Evolutionary conservation across 2,329 filamentous ascomycete genomes (phyloP).

Genomic region (Fusarium globosum): DNA sequence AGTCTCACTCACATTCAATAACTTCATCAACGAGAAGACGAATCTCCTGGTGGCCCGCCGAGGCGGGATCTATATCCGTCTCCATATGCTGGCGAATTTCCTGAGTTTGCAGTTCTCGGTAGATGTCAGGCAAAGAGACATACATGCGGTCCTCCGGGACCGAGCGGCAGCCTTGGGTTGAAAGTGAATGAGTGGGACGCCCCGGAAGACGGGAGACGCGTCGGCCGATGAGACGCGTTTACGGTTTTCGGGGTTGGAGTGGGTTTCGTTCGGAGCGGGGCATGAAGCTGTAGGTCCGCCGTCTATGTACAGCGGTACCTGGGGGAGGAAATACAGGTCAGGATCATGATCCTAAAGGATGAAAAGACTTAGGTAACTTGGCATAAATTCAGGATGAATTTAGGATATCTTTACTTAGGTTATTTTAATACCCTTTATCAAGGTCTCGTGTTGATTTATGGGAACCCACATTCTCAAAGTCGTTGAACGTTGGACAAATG

Average conservation of each 20-base stretch:
- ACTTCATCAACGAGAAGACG: constrained; percentile 52
- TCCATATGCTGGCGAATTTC: constrained; percentile 13
- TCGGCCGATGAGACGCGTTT: constrained; percentile 36
- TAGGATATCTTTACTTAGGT: neutral
- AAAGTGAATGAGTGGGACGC: constrained; percentile 32
- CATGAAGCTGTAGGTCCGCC: neutral
- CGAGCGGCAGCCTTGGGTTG: constrained; percentile 19
- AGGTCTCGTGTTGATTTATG: neutral
- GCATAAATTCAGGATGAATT: neutral
- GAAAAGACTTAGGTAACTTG: neutral
- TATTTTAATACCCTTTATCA: neutral
- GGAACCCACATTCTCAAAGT: neutral
- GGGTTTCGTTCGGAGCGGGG: constrained; percentile 25
- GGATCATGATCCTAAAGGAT: neutral
- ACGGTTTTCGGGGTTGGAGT: constrained; percentile 26
- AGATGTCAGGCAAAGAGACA: neutral
- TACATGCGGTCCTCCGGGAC: constrained; percentile 10
- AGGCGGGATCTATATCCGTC: constrained; percentile 41
- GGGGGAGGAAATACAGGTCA: neutral
- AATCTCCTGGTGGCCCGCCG: constrained; percentile 49
- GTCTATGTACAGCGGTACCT: neutral
- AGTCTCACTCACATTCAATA: constrained; percentile 48
- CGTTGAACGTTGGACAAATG: constrained; percentile 8
- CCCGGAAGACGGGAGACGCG: constrained; percentile 35
- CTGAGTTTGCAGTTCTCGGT: neutral